Conservation (phyloP, 2,329 filamentous ascomycete species). For the Monosporascus sp. region DNA sequence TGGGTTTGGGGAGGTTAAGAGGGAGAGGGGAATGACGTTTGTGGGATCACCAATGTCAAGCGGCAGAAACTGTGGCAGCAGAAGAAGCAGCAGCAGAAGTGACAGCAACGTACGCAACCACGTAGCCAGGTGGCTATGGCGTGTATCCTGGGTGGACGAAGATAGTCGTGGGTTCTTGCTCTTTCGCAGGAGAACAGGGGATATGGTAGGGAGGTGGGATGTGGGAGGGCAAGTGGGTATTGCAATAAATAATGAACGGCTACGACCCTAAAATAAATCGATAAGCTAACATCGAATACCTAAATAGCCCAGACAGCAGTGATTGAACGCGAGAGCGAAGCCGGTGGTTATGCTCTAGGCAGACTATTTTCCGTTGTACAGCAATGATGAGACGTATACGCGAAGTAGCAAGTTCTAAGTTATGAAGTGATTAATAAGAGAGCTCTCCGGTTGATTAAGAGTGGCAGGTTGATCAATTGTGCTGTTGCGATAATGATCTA, state of each 20-base stretch:
- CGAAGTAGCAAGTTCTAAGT: not conserved
- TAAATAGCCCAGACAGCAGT: not conserved
- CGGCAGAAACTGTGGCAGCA: not conserved
- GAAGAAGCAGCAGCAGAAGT: not conserved
- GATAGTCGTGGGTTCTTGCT: not conserved
- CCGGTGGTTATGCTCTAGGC: not conserved
- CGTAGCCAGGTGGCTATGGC: not conserved
- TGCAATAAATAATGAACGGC: not conserved
- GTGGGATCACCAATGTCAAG: not conserved
- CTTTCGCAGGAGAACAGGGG: not conserved
- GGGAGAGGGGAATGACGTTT: not conserved
- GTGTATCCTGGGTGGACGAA: not conserved
- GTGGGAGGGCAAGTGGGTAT: not conserved
- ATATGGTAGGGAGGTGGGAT: not conserved
- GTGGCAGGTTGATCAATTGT: not conserved
- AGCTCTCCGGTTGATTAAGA: not conserved
- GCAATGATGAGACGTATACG: not conserved
- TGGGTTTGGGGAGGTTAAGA: not conserved
- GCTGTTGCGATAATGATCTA: not conserved
- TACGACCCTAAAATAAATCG: not conserved
- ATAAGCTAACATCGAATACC: not conserved
- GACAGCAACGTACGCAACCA: not conserved
- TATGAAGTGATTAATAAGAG: not conserved
- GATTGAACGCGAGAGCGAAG: not conserved
- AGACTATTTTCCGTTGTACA: not conserved